phyloP scores from a whole-genome alignment of 2,329 filamentous ascomycete genomes.

The Ascochyta rabiei region DNA sequence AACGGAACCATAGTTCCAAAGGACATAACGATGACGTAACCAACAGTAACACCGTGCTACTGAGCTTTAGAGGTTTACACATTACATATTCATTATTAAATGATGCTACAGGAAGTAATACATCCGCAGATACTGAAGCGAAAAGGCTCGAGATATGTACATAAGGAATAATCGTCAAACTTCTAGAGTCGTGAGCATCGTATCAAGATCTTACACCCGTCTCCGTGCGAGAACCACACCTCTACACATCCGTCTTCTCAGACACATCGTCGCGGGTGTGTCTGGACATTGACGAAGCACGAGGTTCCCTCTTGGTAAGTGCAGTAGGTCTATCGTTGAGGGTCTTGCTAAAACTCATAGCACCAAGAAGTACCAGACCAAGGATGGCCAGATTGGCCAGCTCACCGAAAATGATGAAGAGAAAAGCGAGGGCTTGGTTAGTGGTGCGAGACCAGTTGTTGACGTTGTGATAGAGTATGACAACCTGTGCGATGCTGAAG shows the following conservation, averaged over 20 bases:
- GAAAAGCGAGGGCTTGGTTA: slow-evolving; percentile 25
- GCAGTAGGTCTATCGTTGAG: slow-evolving; percentile 1
- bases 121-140: background rate
- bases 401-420: slow-evolving; percentile 31
- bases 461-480: slow-evolving; percentile 21
- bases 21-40: no score
- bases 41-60: no score
- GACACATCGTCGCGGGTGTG: slow-evolving; percentile 7
- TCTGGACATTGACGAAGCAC: slow-evolving; percentile 11
- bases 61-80: background rate
- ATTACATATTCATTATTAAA: background rate
- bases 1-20: no score
- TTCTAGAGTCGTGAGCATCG: background rate
- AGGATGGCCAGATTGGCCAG: slow-evolving; percentile 21
- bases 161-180: background rate
- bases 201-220: no score
- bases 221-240: background rate
- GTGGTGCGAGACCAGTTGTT: slow-evolving; percentile 24
- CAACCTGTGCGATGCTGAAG: slow-evolving; percentile 24
- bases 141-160: background rate
- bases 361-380: slow-evolving; percentile 16
- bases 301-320: slow-evolving; percentile 5
- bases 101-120: background rate
- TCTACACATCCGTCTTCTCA: slow-evolving; percentile 5
- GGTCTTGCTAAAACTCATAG: slow-evolving; percentile 24